Base-by-base conservation (phyloP, 352 stramenopile species). In the Phytophthora palmivora region DNA sequence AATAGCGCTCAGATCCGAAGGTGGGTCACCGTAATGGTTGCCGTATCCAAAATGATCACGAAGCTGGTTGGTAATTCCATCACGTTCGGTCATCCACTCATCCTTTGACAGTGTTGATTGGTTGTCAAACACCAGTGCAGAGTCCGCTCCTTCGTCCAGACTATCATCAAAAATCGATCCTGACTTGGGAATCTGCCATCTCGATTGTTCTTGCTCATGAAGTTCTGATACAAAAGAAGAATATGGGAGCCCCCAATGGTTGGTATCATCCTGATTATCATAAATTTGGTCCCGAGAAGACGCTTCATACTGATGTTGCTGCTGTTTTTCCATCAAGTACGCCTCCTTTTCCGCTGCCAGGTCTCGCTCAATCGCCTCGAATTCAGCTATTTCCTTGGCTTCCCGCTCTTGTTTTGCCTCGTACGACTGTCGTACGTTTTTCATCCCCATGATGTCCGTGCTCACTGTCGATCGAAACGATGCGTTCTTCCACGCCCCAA, bases 321-420 rank as follows among this genome's bases (percentile, higher is more conserved):
- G 55, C 7, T 70, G 51, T 24, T 75, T 63, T 28, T 94, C 85
- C 36, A 54, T 68, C 8, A 81, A 44, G 63, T 87, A 92, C n/a
- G 56, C 53, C 18, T 81, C 63, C 46, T 86, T 88, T 49, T 94
- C 85, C 0, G 70, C 74, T 0, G 76, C 85, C 28, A 94, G 49
- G 54, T 90, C 76, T 14, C 70, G 68, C 50, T 94, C 85, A 26
- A 94, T 79, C 6, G 81, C 82, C 66, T 94, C 85, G 64, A 94
- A 92, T 39, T 88, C 82, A 0, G 85, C 85, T 34, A 94, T 72
- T n/a, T 91, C 85, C 34, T 89, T 69, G 1, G 85, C 85, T 54
- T 94, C 83, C 37, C 70, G 73, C 32, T 87, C 66, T 21, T 75
- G 58, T 21, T 78, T 79, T 6, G 66, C 77, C 49, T 90, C 83